Evolutionary conservation across 805 yeast genomes (phyloP), one percentile per base, ranked within the genome.

Genomic region (Myxozyma kluyveri): DNA sequence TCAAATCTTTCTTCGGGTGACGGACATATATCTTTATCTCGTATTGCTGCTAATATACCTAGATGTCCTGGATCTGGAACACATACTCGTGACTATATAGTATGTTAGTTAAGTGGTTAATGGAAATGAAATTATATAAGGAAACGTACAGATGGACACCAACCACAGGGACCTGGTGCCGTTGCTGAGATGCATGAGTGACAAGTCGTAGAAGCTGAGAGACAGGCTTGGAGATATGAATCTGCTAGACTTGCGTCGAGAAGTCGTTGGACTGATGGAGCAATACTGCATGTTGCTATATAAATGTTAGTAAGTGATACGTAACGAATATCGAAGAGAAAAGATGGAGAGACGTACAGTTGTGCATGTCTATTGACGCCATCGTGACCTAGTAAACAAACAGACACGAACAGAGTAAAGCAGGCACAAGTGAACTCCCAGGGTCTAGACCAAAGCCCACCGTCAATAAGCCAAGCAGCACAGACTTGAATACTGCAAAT

Each of bases 61-160:
- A 52, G 50, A 9, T 37, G 52, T 19, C 40, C 22, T 6, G 56
- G 56, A 27, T 52, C 52, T 12, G 53, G 56, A 22, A 52, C 56
- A 22, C 56, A 52, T 4, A 38, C 24, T 22, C 45, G 47, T 9
- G 56, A 52, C 56, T 52, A 10, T 14, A 29, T 26, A 19, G 19
- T 12, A 14, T 14, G 12, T 29, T 9, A 12, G 37, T 19, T 17
- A 27, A 21, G 17, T 4, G 12, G n/a, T 17, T 19, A n/a, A 17
- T 4, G 9, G 7, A 19, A 18, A 14, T 3, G 38, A 19, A 23
- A 12, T n/a, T 10, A 9, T 23, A 3, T 18, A n/a, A 19, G 40
- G 22, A 10, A 7, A 38, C 56, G n/a, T 44, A 52, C 56, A 22
- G 42, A 52, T 4, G 56, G 56, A 38, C 56, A 52, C 56, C 56